phyloP scores from a whole-genome alignment of 306 rosid genomes.

The Spatholobus suberectus region DNA sequence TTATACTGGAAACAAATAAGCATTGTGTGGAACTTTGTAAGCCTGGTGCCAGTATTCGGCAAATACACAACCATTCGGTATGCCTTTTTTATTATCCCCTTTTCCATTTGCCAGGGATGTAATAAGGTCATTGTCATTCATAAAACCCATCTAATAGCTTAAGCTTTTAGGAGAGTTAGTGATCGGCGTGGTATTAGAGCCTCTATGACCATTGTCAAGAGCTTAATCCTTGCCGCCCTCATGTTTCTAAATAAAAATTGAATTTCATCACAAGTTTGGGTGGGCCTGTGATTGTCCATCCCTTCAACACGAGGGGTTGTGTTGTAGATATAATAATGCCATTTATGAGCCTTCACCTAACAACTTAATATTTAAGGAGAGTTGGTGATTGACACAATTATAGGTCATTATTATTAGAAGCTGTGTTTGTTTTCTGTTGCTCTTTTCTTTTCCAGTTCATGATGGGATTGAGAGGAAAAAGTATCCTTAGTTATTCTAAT shows the following conservation, averaged over 20 bases:
- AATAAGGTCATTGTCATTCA: slow-evolving; percentile 9
- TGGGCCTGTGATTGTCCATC: neutral
- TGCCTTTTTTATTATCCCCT: slow-evolving; percentile 27
- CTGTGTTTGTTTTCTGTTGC: neutral
- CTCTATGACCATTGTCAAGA: neutral
- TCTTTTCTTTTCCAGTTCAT: slow-evolving; percentile 4
- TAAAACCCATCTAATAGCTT: slow-evolving; percentile 3
- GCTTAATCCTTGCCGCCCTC: slow-evolving; percentile 5
- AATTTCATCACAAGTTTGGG: slow-evolving; percentile 6
- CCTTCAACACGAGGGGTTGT: neutral
- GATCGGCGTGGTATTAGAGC: neutral
- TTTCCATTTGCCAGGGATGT: neutral
- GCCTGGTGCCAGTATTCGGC: slow-evolving; percentile 78
- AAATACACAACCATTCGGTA: slow-evolving; percentile 90
- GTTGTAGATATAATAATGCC: neutral
- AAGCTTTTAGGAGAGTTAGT: slow-evolving; percentile 9
- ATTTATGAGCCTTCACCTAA: neutral
- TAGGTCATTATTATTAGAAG: slow-evolving; percentile 20
- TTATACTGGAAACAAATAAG: slow-evolving; percentile 81
- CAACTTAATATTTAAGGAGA: neutral
- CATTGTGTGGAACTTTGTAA: slow-evolving; percentile 83
- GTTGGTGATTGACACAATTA: neutral
- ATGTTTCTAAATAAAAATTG: neutral
- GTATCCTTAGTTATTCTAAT: neutral
- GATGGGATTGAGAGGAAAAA: neutral